Evolutionary conservation across 1,284 basidiomycete genomes (phyloP).

Genomic region (Trametes sp.): DNA sequence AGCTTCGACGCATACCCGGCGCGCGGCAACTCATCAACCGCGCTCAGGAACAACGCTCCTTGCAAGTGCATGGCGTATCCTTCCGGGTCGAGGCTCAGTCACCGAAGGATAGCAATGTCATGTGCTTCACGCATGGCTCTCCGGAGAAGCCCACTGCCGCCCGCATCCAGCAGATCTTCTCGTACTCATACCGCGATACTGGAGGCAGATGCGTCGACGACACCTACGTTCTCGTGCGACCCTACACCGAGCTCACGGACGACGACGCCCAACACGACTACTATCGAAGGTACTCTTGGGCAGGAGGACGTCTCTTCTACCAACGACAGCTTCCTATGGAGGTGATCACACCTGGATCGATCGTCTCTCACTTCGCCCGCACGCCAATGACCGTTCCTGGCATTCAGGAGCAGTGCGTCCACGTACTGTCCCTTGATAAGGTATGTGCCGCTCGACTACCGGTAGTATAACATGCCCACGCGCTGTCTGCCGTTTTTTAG

Average conservation of each 20-base stretch:
- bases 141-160: neutral
- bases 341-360: neutral
- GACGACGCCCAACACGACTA: neutral
- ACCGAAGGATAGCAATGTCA: constrained; percentile 16
- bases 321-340: neutral
- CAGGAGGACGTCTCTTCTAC: constrained; percentile 14
- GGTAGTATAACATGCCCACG: neutral
- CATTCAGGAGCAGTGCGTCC: neutral
- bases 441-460: neutral
- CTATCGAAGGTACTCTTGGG: constrained; percentile 10
- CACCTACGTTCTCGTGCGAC: neutral
- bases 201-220: neutral
- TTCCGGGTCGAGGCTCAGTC: neutral
- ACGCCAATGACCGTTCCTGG: neutral
- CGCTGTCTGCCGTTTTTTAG: too few species aligned
- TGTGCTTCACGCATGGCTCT: neutral
- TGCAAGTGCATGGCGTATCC: neutral
- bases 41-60: neutral
- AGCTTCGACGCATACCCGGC: neutral
- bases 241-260: neutral
- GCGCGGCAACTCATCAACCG: neutral
- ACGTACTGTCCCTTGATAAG: constrained; percentile 14
- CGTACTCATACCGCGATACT: neutral
- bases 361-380: constrained; percentile 14
- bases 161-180: constrained; percentile 9